Evolutionary conservation across 257 asterid species (phyloP).

Genomic region (Gynochthodes officinalis): DNA sequence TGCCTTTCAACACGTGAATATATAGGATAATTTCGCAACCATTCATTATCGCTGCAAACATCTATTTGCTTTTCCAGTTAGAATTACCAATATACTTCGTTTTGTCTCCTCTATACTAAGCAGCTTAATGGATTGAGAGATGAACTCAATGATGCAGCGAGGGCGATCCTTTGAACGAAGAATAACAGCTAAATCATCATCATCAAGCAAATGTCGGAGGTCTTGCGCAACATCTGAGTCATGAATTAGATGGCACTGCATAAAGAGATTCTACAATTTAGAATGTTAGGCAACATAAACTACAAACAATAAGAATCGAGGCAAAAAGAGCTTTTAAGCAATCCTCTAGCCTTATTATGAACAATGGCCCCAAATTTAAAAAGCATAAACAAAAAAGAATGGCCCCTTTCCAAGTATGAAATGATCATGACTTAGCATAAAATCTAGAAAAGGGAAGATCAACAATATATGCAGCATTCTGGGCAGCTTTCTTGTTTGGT

Average conservation of each 20-base stretch:
- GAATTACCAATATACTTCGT: slow-evolving; percentile 61
- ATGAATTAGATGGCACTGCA: slow-evolving; percentile 81
- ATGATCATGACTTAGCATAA: background rate
- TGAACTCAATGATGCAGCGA: slow-evolving; percentile 80
- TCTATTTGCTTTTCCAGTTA: background rate
- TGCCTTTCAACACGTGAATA: background rate
- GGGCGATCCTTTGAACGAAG: slow-evolving; percentile 81
- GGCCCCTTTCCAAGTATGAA: slow-evolving; percentile 3
- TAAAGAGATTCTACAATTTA: slow-evolving; percentile 7
- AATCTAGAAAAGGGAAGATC: background rate
- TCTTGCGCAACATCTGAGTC: slow-evolving; percentile 69
- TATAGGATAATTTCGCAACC: background rate
- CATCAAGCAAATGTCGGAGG: slow-evolving; percentile 61
- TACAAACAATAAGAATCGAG: background rate
- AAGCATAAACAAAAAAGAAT: background rate
- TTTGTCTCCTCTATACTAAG: slow-evolving; percentile 66
- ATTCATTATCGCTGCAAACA: no score
- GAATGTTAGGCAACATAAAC: background rate
- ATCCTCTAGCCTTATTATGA: background rate
- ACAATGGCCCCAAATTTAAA: background rate
- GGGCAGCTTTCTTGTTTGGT: background rate
- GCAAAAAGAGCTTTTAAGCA: background rate
- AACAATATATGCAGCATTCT: background rate
- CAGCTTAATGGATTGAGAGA: slow-evolving; percentile 75
- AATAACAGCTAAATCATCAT: slow-evolving; percentile 70